Conservation (phyloP, 768 basidiomycete species). For the Hirschioporus abietinus region DNA sequence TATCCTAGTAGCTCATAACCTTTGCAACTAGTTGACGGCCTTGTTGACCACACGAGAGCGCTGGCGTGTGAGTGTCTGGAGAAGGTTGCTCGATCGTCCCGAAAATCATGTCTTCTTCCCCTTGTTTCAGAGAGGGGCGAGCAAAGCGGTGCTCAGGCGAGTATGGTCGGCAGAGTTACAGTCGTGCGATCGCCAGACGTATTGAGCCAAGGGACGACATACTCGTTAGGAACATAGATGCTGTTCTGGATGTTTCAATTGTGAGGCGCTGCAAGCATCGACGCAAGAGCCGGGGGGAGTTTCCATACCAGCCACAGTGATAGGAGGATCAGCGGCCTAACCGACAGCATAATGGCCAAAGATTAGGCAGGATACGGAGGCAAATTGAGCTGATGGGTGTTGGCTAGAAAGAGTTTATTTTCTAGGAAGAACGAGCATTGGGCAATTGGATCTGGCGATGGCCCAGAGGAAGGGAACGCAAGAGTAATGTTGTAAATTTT, state of each 20-base stretch:
- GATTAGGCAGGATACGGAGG: neutral
- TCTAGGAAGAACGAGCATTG: neutral
- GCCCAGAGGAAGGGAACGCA: neutral
- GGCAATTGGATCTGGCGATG: neutral
- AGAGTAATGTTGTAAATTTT: neutral
- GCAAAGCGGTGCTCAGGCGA: neutral
- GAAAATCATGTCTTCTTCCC: no score
- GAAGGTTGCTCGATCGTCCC: no score
- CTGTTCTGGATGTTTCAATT: neutral
- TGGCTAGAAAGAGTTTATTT: neutral
- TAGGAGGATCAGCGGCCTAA: neutral
- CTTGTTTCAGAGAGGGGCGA: neutral
- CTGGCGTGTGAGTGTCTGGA: neutral
- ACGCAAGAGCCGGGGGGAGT: neutral
- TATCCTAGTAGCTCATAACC: neutral
- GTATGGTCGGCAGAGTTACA: neutral
- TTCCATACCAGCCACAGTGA: neutral
- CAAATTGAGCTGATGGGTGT: neutral
- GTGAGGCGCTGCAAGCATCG: neutral
- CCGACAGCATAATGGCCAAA: neutral
- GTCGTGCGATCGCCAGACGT: neutral
- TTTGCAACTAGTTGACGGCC: neutral
- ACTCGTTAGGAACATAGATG: neutral
- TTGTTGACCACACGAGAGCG: neutral
- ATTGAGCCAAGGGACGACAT: neutral